Evolutionary conservation across 352 stramenopile genomes (phyloP), one percentile per base, ranked within the genome.

Genomic region (Phytophthora crassamura): DNA sequence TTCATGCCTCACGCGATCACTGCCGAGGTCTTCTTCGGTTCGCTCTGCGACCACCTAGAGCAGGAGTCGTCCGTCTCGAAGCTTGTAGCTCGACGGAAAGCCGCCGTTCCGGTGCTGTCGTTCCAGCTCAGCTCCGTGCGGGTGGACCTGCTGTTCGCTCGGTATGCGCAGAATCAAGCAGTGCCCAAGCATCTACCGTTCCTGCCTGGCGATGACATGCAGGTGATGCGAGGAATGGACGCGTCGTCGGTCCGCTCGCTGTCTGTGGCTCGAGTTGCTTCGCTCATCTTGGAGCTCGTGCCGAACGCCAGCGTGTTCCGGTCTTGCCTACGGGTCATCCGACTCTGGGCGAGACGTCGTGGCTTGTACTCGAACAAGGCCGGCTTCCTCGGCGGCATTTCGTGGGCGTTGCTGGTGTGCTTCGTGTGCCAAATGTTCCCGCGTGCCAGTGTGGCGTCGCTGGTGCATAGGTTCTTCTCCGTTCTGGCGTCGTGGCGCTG

Each of bases 341-440:
- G 88, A 0, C 67, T 89, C 0, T 96, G 88, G 88, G 88, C 88
- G 5, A 76, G 75, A 63, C 79, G 79, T 16, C 83, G 88, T 12
- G 88, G 88, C 5, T 38, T 96, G 11, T 94, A 95, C 69, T 95
- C 88, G 55, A 93, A 91, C 76, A 94, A 93, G 56, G 74, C 82
- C 2, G 88, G 88, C 4, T 96, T 86, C 34, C 70, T 96, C 1
- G 86, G 88, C 7, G 88, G 88, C 40, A 85, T 95, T 30, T 94
- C 85, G 35, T 96, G 86, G 86, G 89, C 83, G n/a, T 73, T 96
- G 30, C 69, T 96, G 5, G 88, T 94, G 8, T 89, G 86, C 5
- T 94, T 95, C 46, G 72, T 94, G 14, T 96, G 86, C 47, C 88
- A 96, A 81, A 89, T 95, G 82, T 91, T 94, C 52, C 88, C 86